Conservation (phyloP, 2,329 filamentous ascomycete genomes). For the Xylariomycetidae sp. region DNA sequence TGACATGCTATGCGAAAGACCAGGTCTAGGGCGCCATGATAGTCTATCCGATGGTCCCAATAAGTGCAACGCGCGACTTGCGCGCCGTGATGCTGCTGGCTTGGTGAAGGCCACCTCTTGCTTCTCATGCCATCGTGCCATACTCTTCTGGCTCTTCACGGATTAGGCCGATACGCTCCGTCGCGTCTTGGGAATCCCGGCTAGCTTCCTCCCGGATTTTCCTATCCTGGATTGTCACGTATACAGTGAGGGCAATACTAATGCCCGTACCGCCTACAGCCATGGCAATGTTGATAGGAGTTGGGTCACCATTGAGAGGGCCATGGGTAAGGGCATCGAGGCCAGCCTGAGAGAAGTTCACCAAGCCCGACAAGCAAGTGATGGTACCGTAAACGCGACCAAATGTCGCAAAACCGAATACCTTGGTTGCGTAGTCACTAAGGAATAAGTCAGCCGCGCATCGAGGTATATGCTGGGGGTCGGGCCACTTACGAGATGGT, state of each 20-base stretch:
- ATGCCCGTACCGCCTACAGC: constrained; percentile 47
- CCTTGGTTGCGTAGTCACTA: constrained; percentile 69
- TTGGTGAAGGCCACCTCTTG: too few relatives aligned
- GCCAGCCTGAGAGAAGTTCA: constrained; percentile 65
- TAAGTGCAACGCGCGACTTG: too few relatives aligned
- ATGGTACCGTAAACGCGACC: constrained; percentile 73
- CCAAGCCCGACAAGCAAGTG: constrained; percentile 64
- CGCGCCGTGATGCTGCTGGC: constrained; percentile 3
- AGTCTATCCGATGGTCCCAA: too few relatives aligned
- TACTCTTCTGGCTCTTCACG: constrained; percentile 7
- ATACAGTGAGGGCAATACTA: constrained; percentile 34
- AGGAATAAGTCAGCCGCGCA: constrained; percentile 6
- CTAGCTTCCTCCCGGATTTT: constrained; percentile 11
- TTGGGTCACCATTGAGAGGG: constrained; percentile 53
- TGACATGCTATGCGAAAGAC: too few relatives aligned
- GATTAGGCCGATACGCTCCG: constrained; percentile 9
- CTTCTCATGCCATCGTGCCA: constrained; percentile 8
- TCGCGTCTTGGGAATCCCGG: neutral
- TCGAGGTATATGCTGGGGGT: accelerated
- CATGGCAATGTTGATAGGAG: constrained; percentile 57
- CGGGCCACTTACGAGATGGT: constrained; percentile 51
- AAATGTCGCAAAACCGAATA: constrained; percentile 75
- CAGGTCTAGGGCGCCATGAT: too few relatives aligned
- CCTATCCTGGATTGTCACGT: constrained; percentile 19
- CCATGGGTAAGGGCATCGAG: constrained; percentile 63